Conservation (phyloP, 2,329 filamentous ascomycete species). For the Colletotrichum horii region DNA sequence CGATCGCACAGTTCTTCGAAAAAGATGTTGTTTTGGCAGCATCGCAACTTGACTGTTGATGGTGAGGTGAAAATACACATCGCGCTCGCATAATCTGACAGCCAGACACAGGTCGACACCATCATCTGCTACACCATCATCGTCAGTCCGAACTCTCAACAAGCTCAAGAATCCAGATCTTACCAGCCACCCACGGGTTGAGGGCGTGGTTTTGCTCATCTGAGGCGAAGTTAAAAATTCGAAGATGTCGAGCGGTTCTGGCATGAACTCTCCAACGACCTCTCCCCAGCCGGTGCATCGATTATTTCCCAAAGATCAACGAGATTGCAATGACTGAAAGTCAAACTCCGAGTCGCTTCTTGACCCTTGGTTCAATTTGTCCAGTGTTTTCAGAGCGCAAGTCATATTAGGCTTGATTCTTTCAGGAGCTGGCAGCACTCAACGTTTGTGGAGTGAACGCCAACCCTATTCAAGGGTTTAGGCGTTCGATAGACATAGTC, state of each 20-base stretch:
- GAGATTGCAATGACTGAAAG: neutral
- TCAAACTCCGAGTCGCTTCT: neutral
- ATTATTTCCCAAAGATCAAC: accelerated
- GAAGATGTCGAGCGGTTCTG: accelerated
- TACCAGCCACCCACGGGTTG: neutral
- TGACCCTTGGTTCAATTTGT: accelerated
- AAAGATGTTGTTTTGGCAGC: accelerated
- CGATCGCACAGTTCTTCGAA: neutral
- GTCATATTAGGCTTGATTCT: neutral
- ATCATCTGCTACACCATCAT: neutral
- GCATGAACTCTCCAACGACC: neutral
- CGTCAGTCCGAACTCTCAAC: neutral
- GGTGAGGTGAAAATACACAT: neutral
- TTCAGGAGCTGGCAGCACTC: neutral
- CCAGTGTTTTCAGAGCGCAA: accelerated
- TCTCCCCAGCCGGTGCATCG: neutral
- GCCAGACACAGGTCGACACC: neutral
- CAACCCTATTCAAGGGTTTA: neutral
- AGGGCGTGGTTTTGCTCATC: neutral
- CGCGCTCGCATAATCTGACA: neutral
- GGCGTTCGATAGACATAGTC: neutral
- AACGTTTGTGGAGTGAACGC: neutral
- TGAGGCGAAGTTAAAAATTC: neutral
- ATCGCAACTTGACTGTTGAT: neutral
- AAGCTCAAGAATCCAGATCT: neutral